A percentile compares a stretch with the other conserved stretches of the same genome.
Evolutionary conservation across 1,284 basidiomycete genomes (phyloP).

Genomic region (Singerocomus inundabilis): DNA sequence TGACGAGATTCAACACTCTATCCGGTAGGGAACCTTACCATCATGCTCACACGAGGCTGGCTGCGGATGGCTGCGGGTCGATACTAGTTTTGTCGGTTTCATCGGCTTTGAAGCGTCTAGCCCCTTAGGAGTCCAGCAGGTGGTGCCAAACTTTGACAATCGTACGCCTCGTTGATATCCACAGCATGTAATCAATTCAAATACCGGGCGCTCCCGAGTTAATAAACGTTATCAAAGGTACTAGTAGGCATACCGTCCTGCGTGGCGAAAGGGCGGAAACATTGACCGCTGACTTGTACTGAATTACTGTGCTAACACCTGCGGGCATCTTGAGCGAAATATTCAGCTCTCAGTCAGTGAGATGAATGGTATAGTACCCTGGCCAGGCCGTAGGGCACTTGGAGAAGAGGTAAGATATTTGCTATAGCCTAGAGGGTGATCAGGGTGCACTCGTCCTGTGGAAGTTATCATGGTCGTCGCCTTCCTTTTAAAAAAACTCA

Average conservation of each 20-base stretch:
- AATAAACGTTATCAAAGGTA: conserved; percentile 1
- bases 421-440: no score
- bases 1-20: neutral
- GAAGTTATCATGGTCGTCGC: no score
- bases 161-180: no score
- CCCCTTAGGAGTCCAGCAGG: neutral
- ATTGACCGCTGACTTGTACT: no score
- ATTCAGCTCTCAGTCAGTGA: no score
- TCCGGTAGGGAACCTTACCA: neutral
- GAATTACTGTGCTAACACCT: neutral
- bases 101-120: neutral
- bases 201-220: conserved; percentile 1
- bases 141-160: neutral
- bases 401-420: no score
- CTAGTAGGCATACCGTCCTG: neutral
- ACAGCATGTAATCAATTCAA: no score
- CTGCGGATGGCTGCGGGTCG: neutral
- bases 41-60: neutral
- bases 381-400: no score
- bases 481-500: no score
- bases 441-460: no score
- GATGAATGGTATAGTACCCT: no score
- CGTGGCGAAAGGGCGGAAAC: no score
- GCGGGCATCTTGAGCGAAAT: neutral
- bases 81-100: neutral